Evolutionary conservation across 805 yeast genomes (phyloP), one percentile per base, ranked within the genome.

Genomic region (Brettanomyces anomalus): DNA sequence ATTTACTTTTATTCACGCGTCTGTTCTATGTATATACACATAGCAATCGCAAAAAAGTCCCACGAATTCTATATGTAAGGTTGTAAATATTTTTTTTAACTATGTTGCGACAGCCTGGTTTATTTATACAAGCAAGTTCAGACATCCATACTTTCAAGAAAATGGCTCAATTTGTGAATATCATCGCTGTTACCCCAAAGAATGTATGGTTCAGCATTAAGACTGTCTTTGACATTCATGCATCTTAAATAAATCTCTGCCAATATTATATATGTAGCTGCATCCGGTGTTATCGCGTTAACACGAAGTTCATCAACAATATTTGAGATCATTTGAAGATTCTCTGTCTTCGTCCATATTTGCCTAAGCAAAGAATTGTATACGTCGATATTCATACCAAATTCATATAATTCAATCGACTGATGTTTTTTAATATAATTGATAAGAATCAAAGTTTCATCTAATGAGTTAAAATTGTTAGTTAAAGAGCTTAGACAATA

Each of bases 221-320:
- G 34, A 7, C 40, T 48, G 32, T 53, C 51, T n/a, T 48, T 39
- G 3, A 56, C 55, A 4, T 49, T 36, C 62, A 61, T 60, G 39
- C 60, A 55, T 17, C 55, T 47, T 16, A 61, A 43, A 37, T 60
- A 59, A 5, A 62, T 51, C 18, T 47, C 36, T 1, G 57, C 45
- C 15, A 60, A 32, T 17, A 56, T 46, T 42, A 52, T 53, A 39
- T 49, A 58, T 2, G 65, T 60, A 11, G 49, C 42, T 10, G 57
- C 28, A 36, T 62, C 58, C 4, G 61, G 62, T 24, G 49, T 52
- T 20, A 62, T 54, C 2, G 62, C 65, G 42, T 60, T 62, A 33
- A 49, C 45, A 13, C 46, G 36, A 39, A 62, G 43, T 45, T 62
- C 66, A 20, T 57, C 57, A 19, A 58, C 45, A 11, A 62, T 30